Percentiles rank a stretch among this genome's conserved stretches.
These are phyloP conservation scores for Alternaria sp. DNA, from an alignment of 2,329 filamentous ascomycete species.

Conservation along the genomic window DNA sequence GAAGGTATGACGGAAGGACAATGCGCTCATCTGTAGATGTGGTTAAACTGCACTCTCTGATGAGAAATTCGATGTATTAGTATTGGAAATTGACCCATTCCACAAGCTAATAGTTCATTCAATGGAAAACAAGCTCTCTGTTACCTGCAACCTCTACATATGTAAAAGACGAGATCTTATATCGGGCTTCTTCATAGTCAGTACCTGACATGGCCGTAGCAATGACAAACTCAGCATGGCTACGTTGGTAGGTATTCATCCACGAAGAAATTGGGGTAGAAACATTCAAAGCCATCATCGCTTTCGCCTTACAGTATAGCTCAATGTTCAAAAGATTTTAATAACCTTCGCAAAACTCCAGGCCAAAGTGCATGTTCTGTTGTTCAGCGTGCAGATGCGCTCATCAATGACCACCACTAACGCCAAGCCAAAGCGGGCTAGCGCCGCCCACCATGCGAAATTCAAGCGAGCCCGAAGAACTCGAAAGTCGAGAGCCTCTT, in stretches of 20 bases:
- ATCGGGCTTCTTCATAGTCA: neutral
- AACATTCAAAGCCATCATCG: neutral
- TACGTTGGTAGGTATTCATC: neutral
- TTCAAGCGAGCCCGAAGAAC: conserved; percentile 4
- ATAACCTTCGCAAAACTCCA: neutral
- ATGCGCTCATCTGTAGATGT: neutral
- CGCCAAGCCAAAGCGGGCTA: neutral
- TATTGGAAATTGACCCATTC: neutral
- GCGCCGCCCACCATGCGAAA: neutral
- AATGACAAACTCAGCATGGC: neutral
- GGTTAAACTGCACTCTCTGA: neutral
- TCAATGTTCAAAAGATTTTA: neutral
- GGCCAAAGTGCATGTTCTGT: neutral
- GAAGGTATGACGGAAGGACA: neutral
- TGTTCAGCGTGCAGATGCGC: neutral
- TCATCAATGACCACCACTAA: neutral
- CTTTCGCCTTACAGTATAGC: neutral
- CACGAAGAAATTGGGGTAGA: neutral
- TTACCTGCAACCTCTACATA: neutral
- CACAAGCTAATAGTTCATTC: neutral
- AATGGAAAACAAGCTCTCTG: neutral
- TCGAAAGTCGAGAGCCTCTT: conserved; percentile 11
- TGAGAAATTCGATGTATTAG: neutral
- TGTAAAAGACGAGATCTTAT: neutral
- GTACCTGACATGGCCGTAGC: neutral